Evolutionary conservation across 108 stramenopile species (phyloP).

Genomic region (Bacterosira constricta): DNA sequence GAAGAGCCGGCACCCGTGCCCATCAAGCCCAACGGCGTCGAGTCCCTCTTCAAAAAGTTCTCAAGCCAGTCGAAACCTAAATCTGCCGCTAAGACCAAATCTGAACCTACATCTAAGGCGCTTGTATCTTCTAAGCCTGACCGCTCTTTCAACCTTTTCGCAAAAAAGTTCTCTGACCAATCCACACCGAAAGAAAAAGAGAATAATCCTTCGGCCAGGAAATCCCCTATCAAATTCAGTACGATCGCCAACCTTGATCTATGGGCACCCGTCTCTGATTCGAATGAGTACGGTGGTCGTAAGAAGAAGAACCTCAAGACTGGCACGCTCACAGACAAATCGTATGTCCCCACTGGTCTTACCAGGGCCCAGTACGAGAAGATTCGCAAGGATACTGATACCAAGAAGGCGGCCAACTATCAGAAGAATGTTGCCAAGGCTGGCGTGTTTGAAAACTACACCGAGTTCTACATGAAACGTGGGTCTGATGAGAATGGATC

Average conservation of each 20-base stretch:
- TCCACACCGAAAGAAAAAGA: no score
- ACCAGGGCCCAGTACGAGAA: conserved; percentile 71
- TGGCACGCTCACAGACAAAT: conserved; percentile 61
- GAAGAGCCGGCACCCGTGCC: no score
- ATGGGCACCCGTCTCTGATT: conserved; percentile 60
- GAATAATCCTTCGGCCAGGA: no score
- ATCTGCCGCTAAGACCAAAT: no score
- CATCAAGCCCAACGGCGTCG: no score
- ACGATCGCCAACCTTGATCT: conserved; percentile 79
- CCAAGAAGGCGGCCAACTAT: conserved; percentile 84
- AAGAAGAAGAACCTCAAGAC: conserved; percentile 66
- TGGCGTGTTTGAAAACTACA: conserved; percentile 82
- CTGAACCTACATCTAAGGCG: no score
- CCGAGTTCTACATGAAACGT: conserved; percentile 74
- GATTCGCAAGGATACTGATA: conserved; percentile 58
- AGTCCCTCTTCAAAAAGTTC: conserved; percentile 53
- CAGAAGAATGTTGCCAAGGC: conserved; percentile 80
- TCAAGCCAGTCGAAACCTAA: no score
- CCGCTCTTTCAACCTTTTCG: no score
- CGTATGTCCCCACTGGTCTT: conserved; percentile 79
- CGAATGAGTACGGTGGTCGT: conserved; percentile 81
- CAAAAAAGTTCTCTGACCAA: no score
- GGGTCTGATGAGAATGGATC: conserved; percentile 63
- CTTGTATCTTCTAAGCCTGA: no score
- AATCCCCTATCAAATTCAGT: no score